phyloP scores from a whole-genome alignment of 345 rosid species.

The Lepidium didymum region DNA sequence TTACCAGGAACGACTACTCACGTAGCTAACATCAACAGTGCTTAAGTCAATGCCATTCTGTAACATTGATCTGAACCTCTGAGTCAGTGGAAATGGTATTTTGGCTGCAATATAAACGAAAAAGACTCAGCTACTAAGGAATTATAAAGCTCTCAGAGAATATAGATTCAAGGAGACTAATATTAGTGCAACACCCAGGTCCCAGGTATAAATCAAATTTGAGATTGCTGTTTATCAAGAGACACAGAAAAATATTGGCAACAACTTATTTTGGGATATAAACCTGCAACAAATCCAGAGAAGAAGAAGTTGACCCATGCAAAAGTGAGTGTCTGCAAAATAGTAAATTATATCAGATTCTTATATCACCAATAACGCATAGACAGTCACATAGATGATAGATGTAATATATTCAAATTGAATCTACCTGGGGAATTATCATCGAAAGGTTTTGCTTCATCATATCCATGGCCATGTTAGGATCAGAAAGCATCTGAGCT shows the following conservation, averaged over 20 bases:
- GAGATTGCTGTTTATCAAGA: neutral
- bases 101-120: conserved; percentile 52
- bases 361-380: neutral
- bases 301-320: conserved; percentile 99
- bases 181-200: neutral
- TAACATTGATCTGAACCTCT: conserved; percentile 95
- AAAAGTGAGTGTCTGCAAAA: conserved; percentile 83
- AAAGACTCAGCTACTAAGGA: neutral
- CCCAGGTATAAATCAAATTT: neutral
- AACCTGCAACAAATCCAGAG: conserved; percentile 99
- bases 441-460: conserved; percentile 99
- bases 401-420: neutral
- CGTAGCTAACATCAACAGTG: conserved; percentile 98
- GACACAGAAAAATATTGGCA: neutral
- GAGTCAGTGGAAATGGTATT: conserved; percentile 96
- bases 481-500: conserved; percentile 99
- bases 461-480: conserved; percentile 99
- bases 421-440: conserved; percentile 92
- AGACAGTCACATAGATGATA: neutral
- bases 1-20: conserved; percentile 98
- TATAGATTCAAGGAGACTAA: neutral
- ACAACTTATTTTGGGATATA: neutral
- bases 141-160: neutral
- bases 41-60: conserved; percentile 99
- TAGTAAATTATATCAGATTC: conserved; percentile 21